Percentiles rank a stretch among this genome's conserved stretches.
phyloP scores from a whole-genome alignment of 805 yeast genomes.

The Candida pini region DNA sequence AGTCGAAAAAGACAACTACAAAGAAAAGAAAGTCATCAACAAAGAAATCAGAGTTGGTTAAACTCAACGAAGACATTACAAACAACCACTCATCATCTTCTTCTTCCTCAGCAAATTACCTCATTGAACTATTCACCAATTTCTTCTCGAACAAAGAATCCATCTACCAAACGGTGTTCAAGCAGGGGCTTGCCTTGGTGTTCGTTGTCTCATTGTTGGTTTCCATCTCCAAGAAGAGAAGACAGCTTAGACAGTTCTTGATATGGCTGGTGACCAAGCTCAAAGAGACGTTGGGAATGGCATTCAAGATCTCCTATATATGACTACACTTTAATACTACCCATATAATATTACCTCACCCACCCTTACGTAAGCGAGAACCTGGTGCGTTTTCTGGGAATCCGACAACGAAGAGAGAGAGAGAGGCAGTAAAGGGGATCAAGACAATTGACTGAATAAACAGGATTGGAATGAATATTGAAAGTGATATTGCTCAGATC shows the following conservation, averaged over 20 bases:
- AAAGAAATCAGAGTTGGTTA: background rate
- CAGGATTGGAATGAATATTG: too few species aligned
- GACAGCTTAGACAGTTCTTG: slow-evolving; percentile 6
- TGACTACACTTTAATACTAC: too few species aligned
- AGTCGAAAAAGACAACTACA: slow-evolving; percentile 1
- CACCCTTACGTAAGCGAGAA: too few species aligned
- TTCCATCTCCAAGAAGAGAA: slow-evolving; percentile 8
- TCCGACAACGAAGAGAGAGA: too few species aligned
- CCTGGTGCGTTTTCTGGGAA: too few species aligned
- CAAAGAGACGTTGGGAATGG: slow-evolving; percentile 22
- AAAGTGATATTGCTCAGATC: too few species aligned
- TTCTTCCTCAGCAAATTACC: too few species aligned
- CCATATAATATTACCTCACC: too few species aligned
- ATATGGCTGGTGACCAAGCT: slow-evolving; percentile 15
- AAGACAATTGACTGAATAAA: too few species aligned
- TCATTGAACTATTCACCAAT: too few species aligned
- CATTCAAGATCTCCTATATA: slow-evolving; percentile 24
- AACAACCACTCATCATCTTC: background rate
- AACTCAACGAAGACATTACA: background rate
- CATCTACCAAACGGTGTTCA: slow-evolving; percentile 6
- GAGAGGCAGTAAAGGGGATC: too few species aligned
- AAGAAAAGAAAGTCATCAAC: slow-evolving; percentile 1
- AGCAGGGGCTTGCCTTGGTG: slow-evolving; percentile 11
- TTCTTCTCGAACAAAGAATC: too few species aligned
- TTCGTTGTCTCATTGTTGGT: slow-evolving; percentile 13